Evolutionary conservation across 495 filamentous ascomycete genomes (phyloP), one percentile per base, ranked within the genome.

Genomic region (Tuber microsphaerosporum): DNA sequence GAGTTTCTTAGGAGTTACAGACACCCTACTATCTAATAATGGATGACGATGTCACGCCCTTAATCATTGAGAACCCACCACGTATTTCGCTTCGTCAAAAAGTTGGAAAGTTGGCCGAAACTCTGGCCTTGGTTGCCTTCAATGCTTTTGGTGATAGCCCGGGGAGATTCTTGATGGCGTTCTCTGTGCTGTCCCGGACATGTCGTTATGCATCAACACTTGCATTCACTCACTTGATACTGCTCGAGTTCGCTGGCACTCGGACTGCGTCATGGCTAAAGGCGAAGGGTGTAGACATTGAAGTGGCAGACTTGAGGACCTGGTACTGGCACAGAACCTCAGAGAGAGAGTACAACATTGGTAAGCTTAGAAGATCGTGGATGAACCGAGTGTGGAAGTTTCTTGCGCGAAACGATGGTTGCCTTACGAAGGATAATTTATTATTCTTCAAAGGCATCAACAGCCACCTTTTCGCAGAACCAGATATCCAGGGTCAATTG

Each of bases 201-300:
- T 80, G 74, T 69, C 72, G 74, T 80, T n/a, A 80, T 69, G 77
- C 79, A 71, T 80, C 77, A 34, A 80, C 74, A 43, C 79, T 80
- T 42, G 79, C 79, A 72, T 80, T 76, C 65, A 74, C 73, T 31
- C 56, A 80, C 56, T 45, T 80, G 44, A 70, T 75, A 71, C 45
- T 14, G 19, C 41, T 78, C 2, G 79, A 80, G 17, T 80, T 80
- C 72, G 48, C 71, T 31, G 79, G 79, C 0, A 72, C 75, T 42
- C 80, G 79, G 37, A 76, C 79, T 22, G 39, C 70, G n/a, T 31
- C 65, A 10, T 80, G 79, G 79, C 56, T 80, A 20, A 73, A 73
- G 39, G 51, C 10, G 26, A 80, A 77, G 68, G 70, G 45, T 16
- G 43, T 80, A 72, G 79, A 80, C n/a, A 74, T 71, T 19, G 74